phyloP scores from a whole-genome alignment of 768 basidiomycete species.

The Sistotremastrum suecicum region DNA sequence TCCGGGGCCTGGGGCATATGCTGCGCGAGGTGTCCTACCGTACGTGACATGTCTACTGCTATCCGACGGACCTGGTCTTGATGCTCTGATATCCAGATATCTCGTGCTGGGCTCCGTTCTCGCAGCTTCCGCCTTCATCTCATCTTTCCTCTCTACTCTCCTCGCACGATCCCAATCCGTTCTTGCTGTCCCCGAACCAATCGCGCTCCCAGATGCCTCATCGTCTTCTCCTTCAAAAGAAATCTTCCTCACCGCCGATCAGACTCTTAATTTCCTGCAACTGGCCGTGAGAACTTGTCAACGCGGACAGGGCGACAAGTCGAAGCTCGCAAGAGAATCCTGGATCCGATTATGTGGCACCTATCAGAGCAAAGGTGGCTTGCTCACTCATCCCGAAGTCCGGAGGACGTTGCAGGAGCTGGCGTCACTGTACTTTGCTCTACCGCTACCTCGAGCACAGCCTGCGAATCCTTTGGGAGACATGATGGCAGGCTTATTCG shows the following conservation, averaged over 20 bases:
- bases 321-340: slow-evolving; percentile 58
- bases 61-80: not conserved
- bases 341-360: slow-evolving; percentile 80
- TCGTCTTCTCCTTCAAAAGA: slow-evolving; percentile 29
- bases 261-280: slow-evolving; percentile 78
- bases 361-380: slow-evolving; percentile 60
- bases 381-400: slow-evolving; percentile 45
- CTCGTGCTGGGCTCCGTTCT: slow-evolving; percentile 79
- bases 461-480: slow-evolving; percentile 75
- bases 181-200: slow-evolving; percentile 27
- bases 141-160: slow-evolving; percentile 57
- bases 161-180: slow-evolving; percentile 31
- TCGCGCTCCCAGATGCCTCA: slow-evolving; percentile 28
- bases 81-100: slow-evolving; percentile 32
- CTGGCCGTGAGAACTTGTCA: slow-evolving; percentile 83
- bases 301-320: slow-evolving; percentile 67
- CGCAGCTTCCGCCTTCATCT: slow-evolving; percentile 87
- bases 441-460: slow-evolving; percentile 61
- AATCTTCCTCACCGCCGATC: slow-evolving; percentile 59
- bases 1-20: slow-evolving; percentile 53
- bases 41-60: slow-evolving; percentile 24
- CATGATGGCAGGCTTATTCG: slow-evolving; percentile 81
- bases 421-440: slow-evolving; percentile 69
- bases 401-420: slow-evolving; percentile 53
- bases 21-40: slow-evolving; percentile 77